Conservation (phyloP, 2,329 filamentous ascomycete species). For the Hirsutella minnesotensis region DNA sequence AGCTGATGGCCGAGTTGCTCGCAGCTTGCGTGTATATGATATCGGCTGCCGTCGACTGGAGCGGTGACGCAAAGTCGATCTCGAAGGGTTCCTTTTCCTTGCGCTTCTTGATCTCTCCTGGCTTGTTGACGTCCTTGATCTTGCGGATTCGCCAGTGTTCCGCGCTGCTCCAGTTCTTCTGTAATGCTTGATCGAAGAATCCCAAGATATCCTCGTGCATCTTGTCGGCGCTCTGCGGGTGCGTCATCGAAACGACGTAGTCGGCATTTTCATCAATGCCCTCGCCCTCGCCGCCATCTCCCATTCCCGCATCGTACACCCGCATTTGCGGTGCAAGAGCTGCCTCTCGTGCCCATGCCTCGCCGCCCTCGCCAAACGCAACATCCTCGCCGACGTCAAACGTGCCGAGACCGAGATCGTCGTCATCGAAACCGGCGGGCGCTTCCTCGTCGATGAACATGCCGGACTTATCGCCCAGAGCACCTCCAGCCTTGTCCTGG, state of each 20-base stretch:
- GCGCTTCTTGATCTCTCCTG: constrained; percentile 49
- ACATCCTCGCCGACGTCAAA: constrained; percentile 63
- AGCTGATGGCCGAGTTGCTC: constrained; percentile 67
- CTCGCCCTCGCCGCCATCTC: constrained; percentile 39
- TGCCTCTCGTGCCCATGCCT: constrained; percentile 87
- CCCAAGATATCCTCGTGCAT: constrained; percentile 90
- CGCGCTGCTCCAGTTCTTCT: constrained; percentile 97
- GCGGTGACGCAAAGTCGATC: constrained; percentile 74
- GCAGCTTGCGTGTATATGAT: constrained; percentile 70
- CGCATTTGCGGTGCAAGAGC: constrained; percentile 78
- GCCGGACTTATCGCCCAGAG: constrained; percentile 57
- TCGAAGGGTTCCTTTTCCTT: constrained; percentile 97
- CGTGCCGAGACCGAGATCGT: constrained; percentile 60
- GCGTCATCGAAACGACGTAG: constrained; percentile 70
- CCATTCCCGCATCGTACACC: constrained; percentile 54
- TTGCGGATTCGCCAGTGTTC: constrained; percentile 96
- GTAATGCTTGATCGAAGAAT: constrained; percentile 92
- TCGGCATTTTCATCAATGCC: constrained; percentile 46
- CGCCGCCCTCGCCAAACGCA: constrained; percentile 89
- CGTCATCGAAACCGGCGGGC: constrained; percentile 58
- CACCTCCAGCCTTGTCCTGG: constrained; percentile 46
- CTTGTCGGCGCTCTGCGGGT: constrained; percentile 49
- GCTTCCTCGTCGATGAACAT: constrained; percentile 83
- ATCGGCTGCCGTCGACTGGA: constrained; percentile 60
- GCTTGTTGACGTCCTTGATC: constrained; percentile 69